phyloP scores from a whole-genome alignment of 148 eudicot genomes.

The Chenopodium quinoa region DNA sequence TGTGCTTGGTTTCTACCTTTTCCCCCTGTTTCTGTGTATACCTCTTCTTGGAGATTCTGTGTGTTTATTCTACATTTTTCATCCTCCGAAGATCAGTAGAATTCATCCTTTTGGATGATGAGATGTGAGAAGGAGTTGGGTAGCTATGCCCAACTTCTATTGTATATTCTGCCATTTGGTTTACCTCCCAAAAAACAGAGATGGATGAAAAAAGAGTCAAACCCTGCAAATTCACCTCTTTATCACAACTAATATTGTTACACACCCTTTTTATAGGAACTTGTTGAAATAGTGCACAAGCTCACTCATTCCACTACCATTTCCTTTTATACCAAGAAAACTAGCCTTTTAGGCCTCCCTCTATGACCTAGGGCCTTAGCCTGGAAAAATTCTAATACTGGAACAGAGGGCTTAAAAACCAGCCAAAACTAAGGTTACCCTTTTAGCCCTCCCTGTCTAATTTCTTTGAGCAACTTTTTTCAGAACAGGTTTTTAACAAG shows the following conservation, averaged over 20 bases:
- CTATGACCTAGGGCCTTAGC: background rate
- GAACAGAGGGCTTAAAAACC: background rate
- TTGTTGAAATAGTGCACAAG: background rate
- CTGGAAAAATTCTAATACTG: background rate
- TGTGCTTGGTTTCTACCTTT: background rate
- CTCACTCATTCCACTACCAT: background rate
- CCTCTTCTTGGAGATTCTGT: background rate
- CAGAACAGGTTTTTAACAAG: background rate
- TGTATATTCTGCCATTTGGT: background rate
- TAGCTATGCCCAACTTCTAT: background rate
- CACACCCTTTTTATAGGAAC: background rate
- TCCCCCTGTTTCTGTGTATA: background rate
- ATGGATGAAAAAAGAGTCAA: background rate
- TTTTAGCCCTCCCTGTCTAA: background rate
- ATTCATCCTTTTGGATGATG: background rate
- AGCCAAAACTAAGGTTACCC: background rate
- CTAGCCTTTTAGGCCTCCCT: background rate
- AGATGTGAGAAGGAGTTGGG: background rate
- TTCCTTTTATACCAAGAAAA: background rate
- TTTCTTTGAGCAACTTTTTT: background rate
- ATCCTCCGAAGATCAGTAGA: no score
- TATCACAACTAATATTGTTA: background rate
- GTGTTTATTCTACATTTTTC: background rate
- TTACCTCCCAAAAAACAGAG: background rate
- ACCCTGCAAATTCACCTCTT: background rate